These are phyloP conservation scores for Cercospora zeae-maydis DNA, from an alignment of 2,329 filamentous ascomycete genomes.

Conservation along the genomic window DNA sequence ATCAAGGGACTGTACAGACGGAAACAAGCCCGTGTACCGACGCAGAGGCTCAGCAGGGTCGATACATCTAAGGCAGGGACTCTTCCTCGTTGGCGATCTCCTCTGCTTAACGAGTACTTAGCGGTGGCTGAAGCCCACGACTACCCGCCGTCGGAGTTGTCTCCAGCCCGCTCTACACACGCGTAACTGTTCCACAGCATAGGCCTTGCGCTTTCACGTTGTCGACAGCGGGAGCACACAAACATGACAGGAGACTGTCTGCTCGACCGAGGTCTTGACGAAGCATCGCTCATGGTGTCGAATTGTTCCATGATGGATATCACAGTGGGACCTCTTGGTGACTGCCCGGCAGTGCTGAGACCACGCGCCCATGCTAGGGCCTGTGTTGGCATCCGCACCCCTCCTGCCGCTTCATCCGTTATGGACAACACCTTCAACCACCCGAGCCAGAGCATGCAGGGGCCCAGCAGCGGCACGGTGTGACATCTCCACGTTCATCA, in stretches of 20 bases:
- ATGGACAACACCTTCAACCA: background rate
- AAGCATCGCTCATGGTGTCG: background rate
- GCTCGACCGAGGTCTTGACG: background rate
- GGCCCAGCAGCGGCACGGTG: background rate
- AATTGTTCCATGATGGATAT: background rate
- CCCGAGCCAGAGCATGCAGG: background rate
- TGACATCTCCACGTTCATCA: background rate
- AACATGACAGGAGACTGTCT: background rate
- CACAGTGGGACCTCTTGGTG: background rate
- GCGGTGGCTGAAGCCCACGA: background rate
- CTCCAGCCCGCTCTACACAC: background rate
- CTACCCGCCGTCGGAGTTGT: background rate
- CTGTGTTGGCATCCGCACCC: background rate
- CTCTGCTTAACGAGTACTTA: background rate
- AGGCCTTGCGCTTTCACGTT: background rate
- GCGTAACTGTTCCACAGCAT: background rate
- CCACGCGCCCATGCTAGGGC: background rate
- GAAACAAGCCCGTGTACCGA: background rate
- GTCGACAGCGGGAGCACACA: background rate
- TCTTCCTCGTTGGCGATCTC: background rate
- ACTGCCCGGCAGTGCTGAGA: background rate
- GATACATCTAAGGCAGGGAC: constrained; percentile 2
- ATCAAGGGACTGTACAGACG: background rate
- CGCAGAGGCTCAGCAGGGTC: background rate
- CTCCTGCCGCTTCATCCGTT: background rate